Conservation (phyloP, 164 flowering plant genomes). For the Liquidambar formosana region DNA sequence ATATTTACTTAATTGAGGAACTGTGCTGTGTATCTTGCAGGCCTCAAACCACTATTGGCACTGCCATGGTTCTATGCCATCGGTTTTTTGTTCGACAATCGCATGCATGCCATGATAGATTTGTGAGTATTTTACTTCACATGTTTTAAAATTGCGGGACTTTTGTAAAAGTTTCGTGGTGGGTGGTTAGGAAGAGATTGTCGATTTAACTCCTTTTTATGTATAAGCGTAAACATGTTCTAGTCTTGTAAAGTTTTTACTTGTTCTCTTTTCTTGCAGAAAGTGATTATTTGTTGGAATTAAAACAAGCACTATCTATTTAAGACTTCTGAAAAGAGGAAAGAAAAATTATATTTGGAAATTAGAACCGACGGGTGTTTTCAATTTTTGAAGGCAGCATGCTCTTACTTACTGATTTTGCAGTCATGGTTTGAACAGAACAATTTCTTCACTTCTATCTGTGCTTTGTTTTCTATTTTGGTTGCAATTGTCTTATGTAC, state of each 20-base stretch:
- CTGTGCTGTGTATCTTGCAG: conserved; percentile 44
- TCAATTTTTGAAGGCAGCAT: not conserved
- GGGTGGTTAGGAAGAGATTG: not conserved
- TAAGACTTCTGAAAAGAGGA: too few relatives aligned
- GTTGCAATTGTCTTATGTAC: too few relatives aligned
- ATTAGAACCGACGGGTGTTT: not conserved
- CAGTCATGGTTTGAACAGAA: not conserved
- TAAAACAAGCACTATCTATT: too few relatives aligned
- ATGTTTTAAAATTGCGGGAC: not conserved
- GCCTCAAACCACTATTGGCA: conserved; percentile 92
- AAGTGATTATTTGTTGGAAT: too few relatives aligned
- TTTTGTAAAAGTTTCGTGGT: not conserved
- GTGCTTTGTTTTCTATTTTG: too few relatives aligned
- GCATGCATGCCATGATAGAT: conserved; percentile 96
- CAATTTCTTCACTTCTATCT: not conserved
- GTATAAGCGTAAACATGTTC: not conserved
- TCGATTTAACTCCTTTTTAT: not conserved
- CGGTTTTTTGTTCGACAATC: conserved; percentile 92
- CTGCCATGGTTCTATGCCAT: conserved; percentile 97
- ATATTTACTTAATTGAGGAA: conserved; percentile 1
- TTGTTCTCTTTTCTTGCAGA: too few relatives aligned
- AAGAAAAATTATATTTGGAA: too few relatives aligned
- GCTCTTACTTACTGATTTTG: not conserved
- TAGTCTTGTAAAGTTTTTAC: too few relatives aligned
- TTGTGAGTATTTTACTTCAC: conserved; percentile 52